Base-by-base conservation (phyloP, 2,329 filamentous ascomycete species). In the Trichophyton verrucosum region DNA sequence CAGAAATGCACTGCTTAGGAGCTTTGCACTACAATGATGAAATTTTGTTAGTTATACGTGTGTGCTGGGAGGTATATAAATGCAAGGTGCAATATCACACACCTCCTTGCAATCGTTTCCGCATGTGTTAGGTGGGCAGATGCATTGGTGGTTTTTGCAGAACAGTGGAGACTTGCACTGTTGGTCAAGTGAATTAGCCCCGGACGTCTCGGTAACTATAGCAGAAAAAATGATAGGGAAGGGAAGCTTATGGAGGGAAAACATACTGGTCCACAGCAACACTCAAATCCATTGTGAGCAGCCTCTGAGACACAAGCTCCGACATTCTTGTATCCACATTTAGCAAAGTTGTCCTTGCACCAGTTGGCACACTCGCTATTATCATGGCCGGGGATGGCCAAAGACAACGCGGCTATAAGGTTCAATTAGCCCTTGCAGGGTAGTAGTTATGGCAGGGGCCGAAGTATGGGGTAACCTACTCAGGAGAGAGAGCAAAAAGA, bases 281-380 rank as follows among this genome's bases (percentile, higher is more conserved):
- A 55, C 7, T 55, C 51, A 17, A 36, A 36, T 11, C 51, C 51
- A 55, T 55, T 55, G n/a, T 55, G 24, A 9, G 51, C 51, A 55
- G 51, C 51, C n/a, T 55, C 51, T 7, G 51, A 55, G 30, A 55
- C 27, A 17, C 51, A 55, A 17, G 24, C 27, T 3, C 51, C 51
- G n/a, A 36, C 27, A 17, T 55, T 55, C 24, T 55, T 36, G 20
- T 55, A 55, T 33, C 51, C 51, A 22, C 51, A 55, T 17, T 55
- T 55, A n/a, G 51, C n/a, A 55, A 13, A 55, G n/a, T 55, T 55
- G 51, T 55, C 51, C 33, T 55, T n/a, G 17, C 51, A 55, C 51
- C 51, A 55, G 27, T 3, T 15, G 7, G 51, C 11, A 36, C 51
- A 55, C n/a, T 55, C 51, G 27, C 27, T 33, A 30, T 55, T 55